Conservation (phyloP, 257 asterid genomes). For the Scutellaria barbata region DNA sequence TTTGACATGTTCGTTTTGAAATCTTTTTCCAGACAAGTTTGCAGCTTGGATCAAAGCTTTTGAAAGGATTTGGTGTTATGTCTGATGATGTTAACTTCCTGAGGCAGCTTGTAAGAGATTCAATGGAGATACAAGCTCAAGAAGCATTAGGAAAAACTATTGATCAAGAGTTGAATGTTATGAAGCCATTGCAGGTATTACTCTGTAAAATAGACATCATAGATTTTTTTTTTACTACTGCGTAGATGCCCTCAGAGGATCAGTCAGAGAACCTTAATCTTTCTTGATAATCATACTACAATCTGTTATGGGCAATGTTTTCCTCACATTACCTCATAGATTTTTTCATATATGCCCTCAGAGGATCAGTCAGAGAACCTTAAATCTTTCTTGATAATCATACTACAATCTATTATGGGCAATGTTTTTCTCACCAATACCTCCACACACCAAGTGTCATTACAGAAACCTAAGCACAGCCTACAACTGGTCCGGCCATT, state of each 20-base stretch:
- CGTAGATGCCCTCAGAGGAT: neutral
- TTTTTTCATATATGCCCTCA: neutral
- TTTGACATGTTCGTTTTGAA: constrained; percentile 30
- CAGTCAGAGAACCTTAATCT: neutral
- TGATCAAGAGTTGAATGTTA: constrained; percentile 51
- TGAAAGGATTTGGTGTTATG: constrained; percentile 93
- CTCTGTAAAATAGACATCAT: neutral
- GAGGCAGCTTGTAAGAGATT: constrained; percentile 74
- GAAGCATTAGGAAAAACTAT: constrained; percentile 59
- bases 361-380: neutral
- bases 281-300: neutral
- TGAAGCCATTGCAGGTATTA: constrained; percentile 88
- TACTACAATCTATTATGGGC: neutral
- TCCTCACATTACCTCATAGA: too few relatives aligned
- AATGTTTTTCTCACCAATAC: neutral
- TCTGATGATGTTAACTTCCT: constrained; percentile 87
- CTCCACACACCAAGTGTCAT: neutral
- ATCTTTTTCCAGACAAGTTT: constrained; percentile 73
- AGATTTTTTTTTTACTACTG: neutral
- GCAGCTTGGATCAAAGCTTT: constrained; percentile 94
- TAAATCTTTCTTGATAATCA: neutral
- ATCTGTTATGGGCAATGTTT: neutral
- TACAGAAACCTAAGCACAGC: neutral
- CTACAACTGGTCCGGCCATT: too few relatives aligned
- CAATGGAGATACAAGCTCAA: constrained; percentile 96